These are phyloP conservation scores for Chondrus crispus DNA, from an alignment of 23 red algal species.

Conservation along the genomic window DNA sequence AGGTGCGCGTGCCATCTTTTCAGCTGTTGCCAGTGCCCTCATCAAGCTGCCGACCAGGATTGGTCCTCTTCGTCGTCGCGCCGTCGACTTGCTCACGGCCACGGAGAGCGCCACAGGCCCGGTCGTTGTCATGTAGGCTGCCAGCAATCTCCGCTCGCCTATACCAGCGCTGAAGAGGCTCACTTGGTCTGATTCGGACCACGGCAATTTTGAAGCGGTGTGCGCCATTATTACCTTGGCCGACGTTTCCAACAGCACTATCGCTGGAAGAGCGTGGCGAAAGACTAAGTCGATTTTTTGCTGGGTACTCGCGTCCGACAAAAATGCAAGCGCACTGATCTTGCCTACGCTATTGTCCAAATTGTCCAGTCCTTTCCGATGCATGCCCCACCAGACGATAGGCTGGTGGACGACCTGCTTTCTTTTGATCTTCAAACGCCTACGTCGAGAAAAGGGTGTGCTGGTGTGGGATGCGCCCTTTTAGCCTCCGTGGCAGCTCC, in stretches of 20 bases:
- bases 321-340: constrained; percentile 41
- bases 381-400: constrained; percentile 61
- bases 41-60: constrained; percentile 29
- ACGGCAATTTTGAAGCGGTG: constrained; percentile 35
- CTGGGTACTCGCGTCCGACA: constrained; percentile 29
- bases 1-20: constrained; percentile 42
- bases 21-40: background rate
- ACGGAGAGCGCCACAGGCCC: constrained; percentile 34
- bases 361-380: constrained; percentile 42
- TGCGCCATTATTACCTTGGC: constrained; percentile 43
- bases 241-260: constrained; percentile 34
- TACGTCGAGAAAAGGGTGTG: constrained; percentile 15
- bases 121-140: constrained; percentile 41
- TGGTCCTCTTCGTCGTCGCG: constrained; percentile 52
- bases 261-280: constrained; percentile 50
- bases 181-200: constrained; percentile 22
- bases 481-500: constrained; percentile 19
- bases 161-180: constrained; percentile 27
- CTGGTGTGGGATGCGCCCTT: constrained; percentile 34
- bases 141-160: constrained; percentile 27
- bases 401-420: constrained; percentile 49
- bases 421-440: constrained; percentile 27
- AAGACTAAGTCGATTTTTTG: constrained; percentile 45
- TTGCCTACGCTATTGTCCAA: constrained; percentile 38
- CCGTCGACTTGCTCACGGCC: constrained; percentile 24